phyloP scores from a whole-genome alignment of 441 rosid species.

The Pelargonium exstipulatum region DNA sequence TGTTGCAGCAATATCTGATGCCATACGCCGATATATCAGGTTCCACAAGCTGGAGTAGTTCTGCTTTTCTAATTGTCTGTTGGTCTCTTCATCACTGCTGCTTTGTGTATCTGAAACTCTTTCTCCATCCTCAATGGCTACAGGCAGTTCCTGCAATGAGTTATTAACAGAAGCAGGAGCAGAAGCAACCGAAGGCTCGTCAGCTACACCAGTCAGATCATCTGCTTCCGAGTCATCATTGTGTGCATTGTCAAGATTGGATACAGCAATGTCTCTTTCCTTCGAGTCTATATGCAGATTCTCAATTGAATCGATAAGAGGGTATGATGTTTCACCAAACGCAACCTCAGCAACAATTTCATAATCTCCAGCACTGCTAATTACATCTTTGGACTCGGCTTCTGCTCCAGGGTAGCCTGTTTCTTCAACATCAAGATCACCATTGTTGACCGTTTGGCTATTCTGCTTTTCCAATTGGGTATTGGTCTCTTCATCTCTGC shows the following conservation, averaged over 20 bases:
- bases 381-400: too few species aligned
- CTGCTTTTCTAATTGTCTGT: slow-evolving; percentile 29
- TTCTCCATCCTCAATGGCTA: slow-evolving; percentile 3
- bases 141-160: background rate
- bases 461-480: slow-evolving; percentile 29
- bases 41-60: slow-evolving; percentile 37
- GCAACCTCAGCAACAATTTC: too few species aligned
- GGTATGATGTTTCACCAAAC: too few species aligned
- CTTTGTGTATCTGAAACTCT: slow-evolving; percentile 21
- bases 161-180: background rate
- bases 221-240: too few species aligned
- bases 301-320: too few species aligned
- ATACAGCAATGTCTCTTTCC: too few species aligned
- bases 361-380: too few species aligned
- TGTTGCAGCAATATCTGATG: slow-evolving; percentile 30
- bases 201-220: too few species aligned
- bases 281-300: too few species aligned
- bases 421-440: slow-evolving; percentile 23
- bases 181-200: background rate
- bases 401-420: background rate
- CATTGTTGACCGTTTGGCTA: background rate
- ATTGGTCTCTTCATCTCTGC: slow-evolving; percentile 11
- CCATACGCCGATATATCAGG: slow-evolving; percentile 47
- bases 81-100: slow-evolving; percentile 11
- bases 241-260: too few species aligned